Conservation (phyloP, 2,329 filamentous ascomycete genomes). For the Byssochlamys sp. region DNA sequence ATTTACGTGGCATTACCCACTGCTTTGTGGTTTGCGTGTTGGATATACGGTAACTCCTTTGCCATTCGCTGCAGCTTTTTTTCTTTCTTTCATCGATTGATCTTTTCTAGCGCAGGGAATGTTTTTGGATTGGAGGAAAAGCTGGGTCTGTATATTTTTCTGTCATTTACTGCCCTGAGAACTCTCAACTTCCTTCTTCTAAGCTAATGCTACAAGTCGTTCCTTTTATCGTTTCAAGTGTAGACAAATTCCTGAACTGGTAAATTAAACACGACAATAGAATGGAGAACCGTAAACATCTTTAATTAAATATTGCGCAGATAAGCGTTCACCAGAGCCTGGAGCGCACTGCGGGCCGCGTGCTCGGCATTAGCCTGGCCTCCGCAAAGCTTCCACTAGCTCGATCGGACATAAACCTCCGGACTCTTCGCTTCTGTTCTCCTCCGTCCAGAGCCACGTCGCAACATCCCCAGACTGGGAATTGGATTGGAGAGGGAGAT, state of each 20-base stretch:
- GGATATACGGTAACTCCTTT: background rate
- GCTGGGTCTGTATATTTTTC: background rate
- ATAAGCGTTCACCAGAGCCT: background rate
- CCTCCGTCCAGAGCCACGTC: conserved; percentile 4
- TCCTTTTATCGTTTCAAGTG: background rate
- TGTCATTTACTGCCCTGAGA: background rate
- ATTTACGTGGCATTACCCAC: background rate
- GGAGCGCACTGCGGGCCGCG: background rate
- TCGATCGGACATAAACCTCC: conserved; percentile 5
- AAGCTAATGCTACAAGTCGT: background rate
- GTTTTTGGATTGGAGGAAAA: background rate
- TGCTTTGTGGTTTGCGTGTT: background rate
- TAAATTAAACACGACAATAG: background rate
- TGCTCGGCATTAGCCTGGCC: background rate
- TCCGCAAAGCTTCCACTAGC: background rate
- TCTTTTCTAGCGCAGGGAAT: background rate
- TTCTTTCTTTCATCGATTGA: background rate
- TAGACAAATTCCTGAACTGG: background rate
- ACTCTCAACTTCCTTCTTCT: background rate
- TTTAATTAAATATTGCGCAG: background rate
- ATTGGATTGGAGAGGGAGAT: background rate
- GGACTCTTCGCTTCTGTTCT: conserved; percentile 8
- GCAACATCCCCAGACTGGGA: conserved; percentile 1
- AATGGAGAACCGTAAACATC: too few relatives aligned
- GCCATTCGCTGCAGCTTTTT: background rate